phyloP scores from a whole-genome alignment of 176 grass and related monocot genomes.

The Hordeum vulgare region DNA sequence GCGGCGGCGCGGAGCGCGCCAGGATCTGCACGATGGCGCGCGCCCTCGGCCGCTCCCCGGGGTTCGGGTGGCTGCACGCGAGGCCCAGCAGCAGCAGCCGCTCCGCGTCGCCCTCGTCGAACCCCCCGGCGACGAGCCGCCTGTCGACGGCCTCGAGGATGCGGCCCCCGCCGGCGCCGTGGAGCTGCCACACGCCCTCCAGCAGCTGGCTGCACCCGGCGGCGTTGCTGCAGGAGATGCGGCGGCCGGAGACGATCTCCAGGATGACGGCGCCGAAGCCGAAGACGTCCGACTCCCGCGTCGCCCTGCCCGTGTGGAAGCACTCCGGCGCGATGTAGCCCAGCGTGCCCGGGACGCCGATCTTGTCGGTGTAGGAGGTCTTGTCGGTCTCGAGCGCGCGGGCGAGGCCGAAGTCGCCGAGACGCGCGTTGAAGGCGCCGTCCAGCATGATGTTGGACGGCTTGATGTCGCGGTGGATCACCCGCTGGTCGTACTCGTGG shows the following conservation, averaged over 20 bases:
- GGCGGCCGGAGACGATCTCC: conserved; percentile 68
- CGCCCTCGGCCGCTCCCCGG: conserved; percentile 57
- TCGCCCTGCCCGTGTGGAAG: conserved; percentile 89
- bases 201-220: conserved; percentile 58
- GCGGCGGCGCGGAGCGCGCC: conserved; percentile 24
- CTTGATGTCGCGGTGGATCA: conserved; percentile 98
- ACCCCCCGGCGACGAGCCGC: conserved; percentile 16
- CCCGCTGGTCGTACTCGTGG: conserved; percentile 83
- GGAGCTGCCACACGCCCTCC: conserved; percentile 70
- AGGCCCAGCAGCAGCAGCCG: conserved; percentile 77
- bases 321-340: conserved; percentile 96
- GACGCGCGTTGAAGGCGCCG: conserved; percentile 63
- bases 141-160: conserved; percentile 58
- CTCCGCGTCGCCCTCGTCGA: conserved; percentile 42
- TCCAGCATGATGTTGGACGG: conserved; percentile 98
- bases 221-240: conserved; percentile 39
- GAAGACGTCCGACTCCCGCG: conserved; percentile 82
- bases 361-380: conserved; percentile 86
- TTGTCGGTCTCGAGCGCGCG: conserved; percentile 80
- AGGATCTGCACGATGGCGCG: conserved; percentile 48
- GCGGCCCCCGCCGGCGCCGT: conserved; percentile 46
- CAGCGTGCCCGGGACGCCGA: conserved; percentile 61
- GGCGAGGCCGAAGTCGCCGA: conserved; percentile 96
- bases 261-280: conserved; percentile 74
- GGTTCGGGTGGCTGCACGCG: conserved; percentile 80